Evolutionary conservation across 2,329 filamentous ascomycete genomes (phyloP).

Genomic region (Aspergillus awamori): DNA sequence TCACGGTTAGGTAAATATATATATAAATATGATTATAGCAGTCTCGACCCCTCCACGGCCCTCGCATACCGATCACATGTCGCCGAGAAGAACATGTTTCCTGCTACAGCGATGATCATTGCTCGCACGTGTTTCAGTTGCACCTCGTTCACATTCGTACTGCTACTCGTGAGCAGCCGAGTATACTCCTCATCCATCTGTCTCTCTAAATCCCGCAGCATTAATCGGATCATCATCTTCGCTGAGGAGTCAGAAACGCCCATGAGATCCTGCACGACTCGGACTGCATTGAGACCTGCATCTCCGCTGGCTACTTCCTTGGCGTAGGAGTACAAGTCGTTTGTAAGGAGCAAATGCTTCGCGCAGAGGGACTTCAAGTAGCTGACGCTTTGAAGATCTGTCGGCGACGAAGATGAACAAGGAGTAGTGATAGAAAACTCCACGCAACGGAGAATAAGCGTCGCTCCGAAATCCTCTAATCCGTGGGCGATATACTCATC

Average conservation of each 20-base stretch:
- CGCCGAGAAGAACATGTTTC: slow-evolving; percentile 23
- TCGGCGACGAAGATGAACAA: background rate
- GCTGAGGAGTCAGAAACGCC: background rate
- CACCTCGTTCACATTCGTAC: background rate
- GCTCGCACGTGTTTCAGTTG: slow-evolving; percentile 14
- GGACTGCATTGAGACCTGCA: slow-evolving; percentile 14
- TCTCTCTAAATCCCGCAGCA: slow-evolving; percentile 17
- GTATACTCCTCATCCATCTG: slow-evolving; percentile 16
- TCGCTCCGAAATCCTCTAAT: slow-evolving; percentile 13
- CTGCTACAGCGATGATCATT: slow-evolving; percentile 12
- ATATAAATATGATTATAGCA: background rate
- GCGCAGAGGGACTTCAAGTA: slow-evolving; percentile 11
- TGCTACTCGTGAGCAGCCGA: background rate
- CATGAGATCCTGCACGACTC: slow-evolving; percentile 12
- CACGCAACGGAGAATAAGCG: slow-evolving; percentile 11
- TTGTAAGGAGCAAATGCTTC: slow-evolving; percentile 18
- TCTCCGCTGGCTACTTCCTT: slow-evolving; percentile 17
- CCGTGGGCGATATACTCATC: slow-evolving; percentile 14
- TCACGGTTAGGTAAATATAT: background rate
- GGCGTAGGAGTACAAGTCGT: slow-evolving; percentile 22
- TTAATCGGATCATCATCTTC: slow-evolving; percentile 1
- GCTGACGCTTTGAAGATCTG: background rate
- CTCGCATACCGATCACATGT: slow-evolving; percentile 17
- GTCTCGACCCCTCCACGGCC: slow-evolving; percentile 13
- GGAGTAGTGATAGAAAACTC: slow-evolving; percentile 12